Conservation (phyloP, 129 eudicot genomes). For the Cynara cardunculus region DNA sequence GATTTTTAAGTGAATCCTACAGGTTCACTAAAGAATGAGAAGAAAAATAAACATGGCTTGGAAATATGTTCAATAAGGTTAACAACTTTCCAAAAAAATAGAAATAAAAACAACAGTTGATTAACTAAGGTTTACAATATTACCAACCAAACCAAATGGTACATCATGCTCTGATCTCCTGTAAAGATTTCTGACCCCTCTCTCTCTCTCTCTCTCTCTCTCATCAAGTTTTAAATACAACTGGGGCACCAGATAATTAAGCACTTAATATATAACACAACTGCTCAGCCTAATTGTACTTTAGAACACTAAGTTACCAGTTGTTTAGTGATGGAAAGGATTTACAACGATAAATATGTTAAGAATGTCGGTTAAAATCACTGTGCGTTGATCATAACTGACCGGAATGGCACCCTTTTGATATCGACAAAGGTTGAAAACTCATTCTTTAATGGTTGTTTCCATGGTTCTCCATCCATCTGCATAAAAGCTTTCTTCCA, state of each 20-base stretch:
- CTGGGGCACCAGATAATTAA: not conserved
- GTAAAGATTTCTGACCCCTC: not conserved
- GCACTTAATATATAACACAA: constrained; percentile 7
- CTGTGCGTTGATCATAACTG: constrained; percentile 67
- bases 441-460: constrained; percentile 72
- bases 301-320: constrained; percentile 18
- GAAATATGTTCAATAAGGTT: too few species aligned
- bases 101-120: too few species aligned
- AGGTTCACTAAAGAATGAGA: too few species aligned
- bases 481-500: constrained; percentile 83
- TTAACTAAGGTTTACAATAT: not conserved
- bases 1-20: too few species aligned
- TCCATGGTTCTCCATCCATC: constrained; percentile 99
- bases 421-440: constrained; percentile 89
- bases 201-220: not conserved
- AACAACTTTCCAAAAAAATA: too few species aligned
- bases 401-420: constrained; percentile 64
- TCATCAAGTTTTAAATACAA: not conserved
- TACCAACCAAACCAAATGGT: not conserved
- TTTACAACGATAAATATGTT: not conserved
- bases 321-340: not conserved
- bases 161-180: not conserved
- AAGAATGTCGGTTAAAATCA: constrained; percentile 12
- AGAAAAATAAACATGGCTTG: too few species aligned
- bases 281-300: not conserved